A percentile compares a stretch with the other conserved stretches of the same genome.
Conservation (phyloP, 495 filamentous ascomycete genomes). For the Penicillium herquei region DNA sequence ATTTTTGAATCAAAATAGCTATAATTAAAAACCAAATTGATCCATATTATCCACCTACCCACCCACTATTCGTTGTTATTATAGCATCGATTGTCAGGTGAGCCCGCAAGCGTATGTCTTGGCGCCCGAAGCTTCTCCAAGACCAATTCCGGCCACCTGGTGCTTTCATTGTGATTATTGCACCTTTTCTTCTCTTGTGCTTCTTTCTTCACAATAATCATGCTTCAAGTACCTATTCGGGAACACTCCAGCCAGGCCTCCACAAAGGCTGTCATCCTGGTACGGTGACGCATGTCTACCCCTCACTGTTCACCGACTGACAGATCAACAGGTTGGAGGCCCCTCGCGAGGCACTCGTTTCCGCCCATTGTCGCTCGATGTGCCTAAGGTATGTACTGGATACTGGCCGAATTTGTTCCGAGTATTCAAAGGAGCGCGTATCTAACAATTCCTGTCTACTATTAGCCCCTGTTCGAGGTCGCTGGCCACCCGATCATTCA, state of each 20-base stretch:
- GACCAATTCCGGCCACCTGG: constrained; percentile 18
- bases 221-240: constrained; percentile 51
- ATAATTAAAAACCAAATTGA: neutral
- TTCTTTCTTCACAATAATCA: constrained; percentile 21
- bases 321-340: constrained; percentile 72
- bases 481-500: constrained; percentile 97
- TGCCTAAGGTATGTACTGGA: constrained; percentile 74
- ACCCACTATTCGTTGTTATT: too few species aligned
- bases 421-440: neutral
- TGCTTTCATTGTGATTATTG: constrained; percentile 5
- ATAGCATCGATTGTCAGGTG: constrained; percentile 19
- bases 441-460: constrained; percentile 19
- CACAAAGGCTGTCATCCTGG: constrained; percentile 72
- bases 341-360: constrained; percentile 95
- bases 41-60: too few species aligned
- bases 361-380: constrained; percentile 91
- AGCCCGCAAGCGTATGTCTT: constrained; percentile 29
- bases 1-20: neutral
- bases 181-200: constrained; percentile 4
- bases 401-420: constrained; percentile 5
- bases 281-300: constrained; percentile 31
- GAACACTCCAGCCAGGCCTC: constrained; percentile 48
- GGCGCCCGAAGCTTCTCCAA: constrained; percentile 21
- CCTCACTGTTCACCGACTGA: constrained; percentile 15
- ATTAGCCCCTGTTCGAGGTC: constrained; percentile 95